Evolutionary conservation across 1,284 basidiomycete genomes (phyloP), one percentile per base, ranked within the genome.

Genomic region (Moesziomyces aphidis): DNA sequence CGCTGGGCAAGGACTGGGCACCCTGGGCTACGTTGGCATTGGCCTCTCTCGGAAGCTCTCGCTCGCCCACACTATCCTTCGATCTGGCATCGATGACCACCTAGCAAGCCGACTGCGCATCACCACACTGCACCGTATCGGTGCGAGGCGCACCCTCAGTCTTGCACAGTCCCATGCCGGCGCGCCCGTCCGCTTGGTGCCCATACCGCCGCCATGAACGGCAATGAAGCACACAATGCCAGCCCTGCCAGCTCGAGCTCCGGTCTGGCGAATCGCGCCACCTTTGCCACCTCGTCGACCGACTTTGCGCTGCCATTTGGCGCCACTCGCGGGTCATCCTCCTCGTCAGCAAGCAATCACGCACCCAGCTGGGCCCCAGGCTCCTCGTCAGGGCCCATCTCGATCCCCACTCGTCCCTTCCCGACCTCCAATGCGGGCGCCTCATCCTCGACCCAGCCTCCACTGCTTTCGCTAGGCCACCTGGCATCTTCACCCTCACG

Each of bases 251-350:
- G 39, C 39, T 42, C 15, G 17, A 42, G 3, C 19, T 44, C 28
- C 28, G 45, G 17, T 7, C 13, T 34, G 31, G 45, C 39, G 26
- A 47, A 57, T n/a, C 43, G 67, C 21, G 50, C 61, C 4, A 50
- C 61, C 15, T 75, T 75, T 31, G 51, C 61, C 4, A 71, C 73
- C 19, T 71, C 68, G 44, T 70, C 62, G 4, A 45, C 73, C 52
- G 73, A 76, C 59, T 76, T 76, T 68, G 68, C 64, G 10, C 69
- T 76, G 1, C 64, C 68, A 9, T 62, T 65, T 21, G 61, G 63
- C 61, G 28, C 43, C n/a, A 23, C 47, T 7, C 24, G 45, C 10
- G 19, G 53, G 23, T n/a, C 54, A 13, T 31, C 59, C 11, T 28
- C 59, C 10, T 28, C 26, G 26, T 28, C 26, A 28, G 5, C 26